These are phyloP conservation scores for Mycena rebaudengoi DNA, from an alignment of 768 basidiomycete species.

Conservation along the genomic window DNA sequence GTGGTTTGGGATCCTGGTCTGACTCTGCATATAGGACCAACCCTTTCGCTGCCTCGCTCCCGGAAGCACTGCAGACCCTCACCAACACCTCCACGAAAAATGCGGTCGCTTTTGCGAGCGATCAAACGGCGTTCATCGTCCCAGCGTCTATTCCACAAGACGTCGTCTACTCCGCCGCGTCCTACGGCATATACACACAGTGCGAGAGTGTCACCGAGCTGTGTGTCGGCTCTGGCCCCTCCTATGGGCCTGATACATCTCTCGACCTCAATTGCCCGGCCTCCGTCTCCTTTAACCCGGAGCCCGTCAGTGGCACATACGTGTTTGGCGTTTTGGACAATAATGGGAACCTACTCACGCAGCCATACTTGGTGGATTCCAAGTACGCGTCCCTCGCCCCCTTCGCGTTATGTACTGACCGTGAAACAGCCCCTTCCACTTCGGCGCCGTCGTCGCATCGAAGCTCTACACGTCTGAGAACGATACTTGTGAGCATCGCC, in stretches of 20 bases:
- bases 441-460: slow-evolving; percentile 23
- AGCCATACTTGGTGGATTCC: slow-evolving; percentile 10
- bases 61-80: slow-evolving; percentile 19
- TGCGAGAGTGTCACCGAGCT: slow-evolving; percentile 22
- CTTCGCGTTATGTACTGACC: neutral
- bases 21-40: neutral
- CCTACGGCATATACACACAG: slow-evolving; percentile 12
- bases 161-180: slow-evolving; percentile 9
- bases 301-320: neutral
- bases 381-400: slow-evolving; percentile 11
- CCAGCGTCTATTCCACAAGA: slow-evolving; percentile 17
- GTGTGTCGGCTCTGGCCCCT: slow-evolving; percentile 13
- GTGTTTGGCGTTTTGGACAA: slow-evolving; percentile 20
- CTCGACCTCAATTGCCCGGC: slow-evolving; percentile 20
- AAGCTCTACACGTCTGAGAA: slow-evolving; percentile 1
- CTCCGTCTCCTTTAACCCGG: slow-evolving; percentile 17
- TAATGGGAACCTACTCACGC: neutral
- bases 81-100: slow-evolving; percentile 22
- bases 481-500: slow-evolving; percentile 11
- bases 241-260: neutral
- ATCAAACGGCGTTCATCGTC: slow-evolving; percentile 22
- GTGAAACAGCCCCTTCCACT: slow-evolving; percentile 21
- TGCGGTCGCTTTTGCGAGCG: slow-evolving; percentile 17
- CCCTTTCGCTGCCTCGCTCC: slow-evolving; percentile 7
- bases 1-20: neutral